Percentiles rank a stretch among this genome's conserved stretches.
Evolutionary conservation across 2,329 filamentous ascomycete species (phyloP).

Genomic region (Claviceps purpurea): DNA sequence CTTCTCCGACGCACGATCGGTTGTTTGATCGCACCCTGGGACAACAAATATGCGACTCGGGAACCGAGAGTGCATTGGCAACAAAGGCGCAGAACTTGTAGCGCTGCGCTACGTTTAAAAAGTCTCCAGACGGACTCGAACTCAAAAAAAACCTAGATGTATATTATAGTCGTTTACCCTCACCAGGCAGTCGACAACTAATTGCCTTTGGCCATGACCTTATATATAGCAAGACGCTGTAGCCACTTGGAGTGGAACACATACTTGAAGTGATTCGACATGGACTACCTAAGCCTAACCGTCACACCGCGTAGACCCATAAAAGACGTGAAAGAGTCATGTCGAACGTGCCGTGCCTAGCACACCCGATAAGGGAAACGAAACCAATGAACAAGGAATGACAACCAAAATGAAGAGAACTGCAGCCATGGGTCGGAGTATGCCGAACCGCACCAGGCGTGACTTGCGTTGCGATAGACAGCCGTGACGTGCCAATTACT

Average conservation of each 20-base stretch:
- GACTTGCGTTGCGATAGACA: conserved; percentile 6
- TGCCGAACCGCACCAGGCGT: conserved; percentile 6
- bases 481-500: conserved; percentile 9
- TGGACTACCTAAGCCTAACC: background rate
- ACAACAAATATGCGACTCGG: too few relatives aligned
- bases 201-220: background rate
- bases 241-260: background rate
- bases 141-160: too few relatives aligned
- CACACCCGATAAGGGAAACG: background rate
- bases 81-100: too few relatives aligned
- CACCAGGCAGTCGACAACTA: background rate
- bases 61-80: too few relatives aligned
- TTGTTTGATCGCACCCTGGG: too few relatives aligned
- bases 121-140: too few relatives aligned
- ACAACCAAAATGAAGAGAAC: conserved; percentile 2
- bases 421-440: conserved; percentile 3
- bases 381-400: background rate
- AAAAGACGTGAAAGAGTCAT: background rate
- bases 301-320: conserved; percentile 1
- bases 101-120: too few relatives aligned
- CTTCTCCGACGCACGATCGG: too few relatives aligned
- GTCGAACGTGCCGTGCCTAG: background rate
- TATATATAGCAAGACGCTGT: background rate
- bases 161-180: background rate
- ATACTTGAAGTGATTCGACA: background rate